phyloP scores from a whole-genome alignment of 306 rosid species.

The Malus orientalis region DNA sequence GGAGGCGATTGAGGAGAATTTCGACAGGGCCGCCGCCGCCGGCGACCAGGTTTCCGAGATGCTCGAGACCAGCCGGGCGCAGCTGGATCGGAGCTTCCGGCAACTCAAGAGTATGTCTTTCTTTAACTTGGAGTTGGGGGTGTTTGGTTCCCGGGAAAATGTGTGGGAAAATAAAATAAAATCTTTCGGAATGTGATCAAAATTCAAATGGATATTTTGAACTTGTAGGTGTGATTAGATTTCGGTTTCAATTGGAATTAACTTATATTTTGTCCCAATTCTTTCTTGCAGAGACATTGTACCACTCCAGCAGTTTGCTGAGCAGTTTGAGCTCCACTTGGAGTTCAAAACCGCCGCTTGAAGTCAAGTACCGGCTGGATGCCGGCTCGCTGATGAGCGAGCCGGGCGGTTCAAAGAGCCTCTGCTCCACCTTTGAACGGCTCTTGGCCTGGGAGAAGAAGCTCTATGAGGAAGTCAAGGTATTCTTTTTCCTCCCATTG shows the following conservation, averaged over 20 bases:
- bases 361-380: conserved; percentile 79
- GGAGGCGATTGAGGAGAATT: conserved; percentile 69
- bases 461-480: conserved; percentile 91
- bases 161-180: neutral
- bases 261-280: neutral
- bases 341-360: conserved; percentile 93
- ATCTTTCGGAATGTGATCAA: neutral
- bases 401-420: conserved; percentile 66
- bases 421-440: conserved; percentile 80
- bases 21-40: conserved; percentile 68
- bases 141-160: conserved; percentile 5
- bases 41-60: conserved; percentile 82
- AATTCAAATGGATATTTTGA: neutral
- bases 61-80: conserved; percentile 78
- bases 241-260: neutral
- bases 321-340: conserved; percentile 93
- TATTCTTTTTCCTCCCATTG: conserved; percentile 2
- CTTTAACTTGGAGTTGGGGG: neutral
- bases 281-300: conserved; percentile 74
- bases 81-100: conserved; percentile 78
- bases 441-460: conserved; percentile 99
- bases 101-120: conserved; percentile 66
- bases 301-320: conserved; percentile 80
- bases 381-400: conserved; percentile 39
- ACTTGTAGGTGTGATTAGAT: neutral